Evolutionary conservation across 2,329 filamentous ascomycete genomes (phyloP).

Genomic region (Xylariaceae sp.): DNA sequence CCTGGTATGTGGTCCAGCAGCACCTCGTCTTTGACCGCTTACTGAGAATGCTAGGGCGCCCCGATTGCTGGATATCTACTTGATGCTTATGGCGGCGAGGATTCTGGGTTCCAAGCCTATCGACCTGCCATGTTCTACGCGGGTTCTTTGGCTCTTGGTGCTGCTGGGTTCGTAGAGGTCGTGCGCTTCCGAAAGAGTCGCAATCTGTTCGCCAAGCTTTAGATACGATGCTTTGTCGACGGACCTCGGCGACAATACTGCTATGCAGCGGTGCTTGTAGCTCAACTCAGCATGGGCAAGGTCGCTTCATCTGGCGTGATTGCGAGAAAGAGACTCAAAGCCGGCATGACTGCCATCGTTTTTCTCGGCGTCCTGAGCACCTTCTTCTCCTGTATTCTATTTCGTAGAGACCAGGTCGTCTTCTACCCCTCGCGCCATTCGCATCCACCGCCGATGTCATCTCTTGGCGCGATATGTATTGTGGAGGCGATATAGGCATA

Average conservation of each 20-base stretch:
- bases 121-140: conserved; percentile 60
- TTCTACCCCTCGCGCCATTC: no score
- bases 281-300: no score
- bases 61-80: conserved; percentile 59
- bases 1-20: conserved; percentile 34
- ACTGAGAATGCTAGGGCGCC: conserved; percentile 24
- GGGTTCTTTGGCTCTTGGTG: conserved; percentile 45
- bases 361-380: no score
- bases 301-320: no score
- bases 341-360: no score
- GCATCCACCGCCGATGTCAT: no score
- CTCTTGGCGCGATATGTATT: no score
- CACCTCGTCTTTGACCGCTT: not conserved
- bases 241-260: not conserved
- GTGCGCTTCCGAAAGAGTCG: conserved; percentile 40
- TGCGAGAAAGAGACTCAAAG: no score
- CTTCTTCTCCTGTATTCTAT: no score
- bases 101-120: conserved; percentile 47
- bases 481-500: no score
- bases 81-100: conserved; percentile 38
- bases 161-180: conserved; percentile 37
- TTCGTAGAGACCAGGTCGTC: not conserved
- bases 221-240: not conserved
- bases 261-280: no score
- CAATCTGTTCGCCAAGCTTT: conserved; percentile 33